Conservation (phyloP, 2,329 filamentous ascomycete species). For the Clarireedia monteithiana region DNA sequence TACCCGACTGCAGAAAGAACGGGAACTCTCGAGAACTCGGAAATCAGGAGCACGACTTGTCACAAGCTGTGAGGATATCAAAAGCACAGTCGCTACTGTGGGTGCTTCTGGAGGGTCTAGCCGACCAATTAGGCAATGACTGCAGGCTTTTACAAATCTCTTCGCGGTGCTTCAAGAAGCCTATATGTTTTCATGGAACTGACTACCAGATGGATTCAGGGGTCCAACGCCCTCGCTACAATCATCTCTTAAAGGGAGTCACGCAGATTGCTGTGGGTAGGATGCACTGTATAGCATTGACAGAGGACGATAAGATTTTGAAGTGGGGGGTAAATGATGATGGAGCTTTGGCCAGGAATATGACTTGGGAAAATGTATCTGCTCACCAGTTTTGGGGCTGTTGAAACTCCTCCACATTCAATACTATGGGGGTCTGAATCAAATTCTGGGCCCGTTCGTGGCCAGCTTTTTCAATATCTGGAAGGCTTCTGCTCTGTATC, state of each 20-base stretch:
- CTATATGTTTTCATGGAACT: too few species aligned
- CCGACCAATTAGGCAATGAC: too few species aligned
- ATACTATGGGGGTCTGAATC: too few species aligned
- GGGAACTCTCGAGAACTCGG: conserved; percentile 1
- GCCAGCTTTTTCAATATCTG: too few species aligned
- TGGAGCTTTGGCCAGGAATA: conserved; percentile 70
- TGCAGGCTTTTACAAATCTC: too few species aligned
- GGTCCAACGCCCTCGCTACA: conserved; percentile 67
- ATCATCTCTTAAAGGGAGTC: conserved; percentile 54
- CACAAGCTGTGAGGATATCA: not conserved
- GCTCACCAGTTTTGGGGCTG: too few species aligned
- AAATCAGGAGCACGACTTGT: not conserved
- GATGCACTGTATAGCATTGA: conserved; percentile 74
- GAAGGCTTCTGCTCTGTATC: too few species aligned
- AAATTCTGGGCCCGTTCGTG: too few species aligned
- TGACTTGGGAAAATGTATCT: conserved; percentile 37
- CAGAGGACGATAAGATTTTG: conserved; percentile 71
- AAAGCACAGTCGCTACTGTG: not conserved
- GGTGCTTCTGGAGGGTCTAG: too few species aligned
- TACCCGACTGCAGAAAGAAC: not conserved
- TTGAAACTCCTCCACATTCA: too few species aligned
- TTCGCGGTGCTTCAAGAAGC: too few species aligned
- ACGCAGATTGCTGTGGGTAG: conserved; percentile 72
- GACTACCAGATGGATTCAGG: conserved; percentile 32
- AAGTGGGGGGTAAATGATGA: conserved; percentile 88